Conservation (phyloP, 75 land plant species). For the Ceratopteris richardii region DNA sequence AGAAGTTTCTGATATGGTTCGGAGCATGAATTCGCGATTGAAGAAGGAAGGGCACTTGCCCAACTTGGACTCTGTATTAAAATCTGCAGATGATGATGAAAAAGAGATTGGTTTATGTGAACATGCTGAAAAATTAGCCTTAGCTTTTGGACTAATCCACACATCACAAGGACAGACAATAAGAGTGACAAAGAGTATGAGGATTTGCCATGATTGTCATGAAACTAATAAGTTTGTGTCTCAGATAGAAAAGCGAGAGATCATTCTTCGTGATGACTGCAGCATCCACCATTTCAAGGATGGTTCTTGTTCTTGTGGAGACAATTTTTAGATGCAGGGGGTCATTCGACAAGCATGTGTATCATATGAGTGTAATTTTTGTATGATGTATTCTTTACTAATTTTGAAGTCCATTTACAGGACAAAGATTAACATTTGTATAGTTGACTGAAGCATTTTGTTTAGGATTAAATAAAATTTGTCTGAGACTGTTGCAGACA, state of each 20-base stretch:
- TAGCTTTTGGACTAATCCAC: constrained; percentile 3
- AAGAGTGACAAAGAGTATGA: constrained; percentile 7
- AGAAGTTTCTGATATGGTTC: background rate
- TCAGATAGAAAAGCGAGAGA: constrained; percentile 3
- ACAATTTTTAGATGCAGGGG: background rate
- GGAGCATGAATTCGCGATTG: background rate
- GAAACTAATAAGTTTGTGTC: constrained; percentile 1
- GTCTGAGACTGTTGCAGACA: too few species aligned
- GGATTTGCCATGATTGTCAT: constrained; percentile 11
- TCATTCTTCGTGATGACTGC: background rate
- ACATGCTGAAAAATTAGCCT: constrained; percentile 6
- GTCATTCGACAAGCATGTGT: too few species aligned
- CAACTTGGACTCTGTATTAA: constrained; percentile 6
- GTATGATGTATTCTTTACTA: too few species aligned
- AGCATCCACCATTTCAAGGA: background rate
- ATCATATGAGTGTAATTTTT: too few species aligned
- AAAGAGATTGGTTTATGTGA: constrained; percentile 4
- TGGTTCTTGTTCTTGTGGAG: background rate
- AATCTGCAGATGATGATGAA: constrained; percentile 1
- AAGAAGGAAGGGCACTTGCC: constrained; percentile 8
- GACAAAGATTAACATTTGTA: too few species aligned
- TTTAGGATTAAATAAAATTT: too few species aligned
- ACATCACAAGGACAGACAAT: constrained; percentile 2
- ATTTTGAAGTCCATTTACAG: too few species aligned
- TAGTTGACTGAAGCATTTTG: too few species aligned